These are phyloP conservation scores for Wickerhamiella occidentalis DNA, from an alignment of 805 yeast genomes.

Conservation along the genomic window DNA sequence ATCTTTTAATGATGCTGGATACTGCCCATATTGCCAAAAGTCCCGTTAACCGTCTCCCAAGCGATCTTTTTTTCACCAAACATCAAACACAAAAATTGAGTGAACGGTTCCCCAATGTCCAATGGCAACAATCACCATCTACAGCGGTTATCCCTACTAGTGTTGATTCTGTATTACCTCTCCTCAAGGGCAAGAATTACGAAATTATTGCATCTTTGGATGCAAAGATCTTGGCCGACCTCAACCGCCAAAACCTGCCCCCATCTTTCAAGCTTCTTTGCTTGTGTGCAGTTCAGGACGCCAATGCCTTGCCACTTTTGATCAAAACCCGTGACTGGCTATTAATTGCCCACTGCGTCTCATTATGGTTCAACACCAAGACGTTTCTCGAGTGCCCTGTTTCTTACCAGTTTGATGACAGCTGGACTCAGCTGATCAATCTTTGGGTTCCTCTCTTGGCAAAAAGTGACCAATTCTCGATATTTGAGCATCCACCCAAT, in stretches of 20 bases:
- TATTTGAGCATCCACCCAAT: not conserved
- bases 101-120: not conserved
- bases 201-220: not conserved
- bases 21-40: not conserved
- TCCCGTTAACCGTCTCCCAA: slow-evolving; percentile 1
- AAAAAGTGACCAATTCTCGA: not conserved
- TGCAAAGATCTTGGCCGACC: not conserved
- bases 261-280: not conserved
- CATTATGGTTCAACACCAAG: not conserved
- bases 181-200: not conserved
- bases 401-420: not conserved
- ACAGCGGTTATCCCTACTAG: not conserved
- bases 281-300: not conserved
- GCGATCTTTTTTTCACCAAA: not conserved
- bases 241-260: not conserved
- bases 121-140: not conserved
- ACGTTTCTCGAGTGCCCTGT: slow-evolving; percentile 2
- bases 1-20: slow-evolving; percentile 5
- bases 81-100: not conserved
- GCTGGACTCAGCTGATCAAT: not conserved
- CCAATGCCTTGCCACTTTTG: not conserved
- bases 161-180: not conserved
- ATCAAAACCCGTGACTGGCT: not conserved
- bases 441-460: not conserved
- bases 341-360: not conserved